Evolutionary conservation across 2,329 filamentous ascomycete genomes (phyloP), one percentile per base, ranked within the genome.

Genomic region (Rhynchosporium graminicola): DNA sequence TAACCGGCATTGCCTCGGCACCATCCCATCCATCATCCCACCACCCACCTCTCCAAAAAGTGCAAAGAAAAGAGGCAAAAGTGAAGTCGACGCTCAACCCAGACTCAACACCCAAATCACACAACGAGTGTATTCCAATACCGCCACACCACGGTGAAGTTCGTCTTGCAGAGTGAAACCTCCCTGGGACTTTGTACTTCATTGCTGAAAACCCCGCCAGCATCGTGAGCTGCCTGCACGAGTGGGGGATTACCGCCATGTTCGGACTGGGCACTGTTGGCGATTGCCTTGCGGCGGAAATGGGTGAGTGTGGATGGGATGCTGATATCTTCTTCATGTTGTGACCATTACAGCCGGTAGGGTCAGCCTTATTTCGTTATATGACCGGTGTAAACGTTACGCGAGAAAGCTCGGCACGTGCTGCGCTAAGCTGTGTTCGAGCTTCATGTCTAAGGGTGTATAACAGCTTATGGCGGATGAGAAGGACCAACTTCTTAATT

Each of bases 81-180:
- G 63, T 54, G 59, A 67, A 68, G 71, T 73, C 38, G 71, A 71
- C 65, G 60, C 66, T 64, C 71, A 72, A 70, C 68, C 66, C 67
- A 69, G 57, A 62, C 68, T 54, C 60, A 43, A 8, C 59, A 77
- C 79, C 81, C 84, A 87, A 82, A 77, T 76, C 83, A 83, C 82
- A 80, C 74, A 80, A 78, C 80, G 79, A 80, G 81, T 84, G 86
- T 87, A 76, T 82, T 88, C 86, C 86, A 85, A 77, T 80, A 60
- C 72, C 85, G 86, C 86, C 85, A 88, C 80, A 80, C 81, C 82
- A 87, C 83, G 86, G 85, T 84, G 85, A 83, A 85, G 81, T 86
- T 80, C 76, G 76, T 85, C 87, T 83, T 88, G 86, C 85, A 86
- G 84, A 87, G 86, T 88, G 83, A 88, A 77, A 62, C 86, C 86